Evolutionary conservation across 2,329 filamentous ascomycete species (phyloP), one percentile per base, ranked within the genome.

Genomic region (Diaporthe sp.): DNA sequence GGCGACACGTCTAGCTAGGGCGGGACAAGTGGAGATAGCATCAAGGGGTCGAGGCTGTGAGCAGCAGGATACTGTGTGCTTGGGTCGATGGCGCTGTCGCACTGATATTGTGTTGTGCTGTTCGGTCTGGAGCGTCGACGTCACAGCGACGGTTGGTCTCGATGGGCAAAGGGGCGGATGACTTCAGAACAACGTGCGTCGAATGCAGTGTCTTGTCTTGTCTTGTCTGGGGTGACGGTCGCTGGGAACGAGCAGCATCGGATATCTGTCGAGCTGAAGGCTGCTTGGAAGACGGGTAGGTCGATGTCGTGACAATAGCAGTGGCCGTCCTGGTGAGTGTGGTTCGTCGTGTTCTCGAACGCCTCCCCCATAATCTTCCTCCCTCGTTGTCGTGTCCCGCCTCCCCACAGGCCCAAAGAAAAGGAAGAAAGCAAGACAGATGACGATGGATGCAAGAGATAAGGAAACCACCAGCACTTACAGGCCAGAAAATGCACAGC

Each of bases 141-240:
- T 70, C 65, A 70, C 65, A 13, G 15, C 47, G 47, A 39, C 8
- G 22, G 22, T 20, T 12, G 31, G 31, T 68, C 65, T 68, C 31
- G 31, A 53, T 53, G 44, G 31, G 49, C 63, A 25, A 51, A 44
- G 63, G 61, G 37, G 8, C 31, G 2, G 31, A 68, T 68, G 65
- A 25, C 65, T 68, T 53, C 47, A 68, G 63, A 51, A 34, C 44
- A 15, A 34, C 47, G 63, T 68, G 63, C 47, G 28, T 68, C 34
- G 31, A 39, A 34, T 7, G 44, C 63, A 53, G 31, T 53, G 47
- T 51, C 49, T 55, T 34, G 25, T 31, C 28, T n/a, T 42, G 49
- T 55, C 65, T 70, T 39, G 31, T 55, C 65, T 70, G 28, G 31
- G 49, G 17, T 1, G 9, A 55, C 9, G 25, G 49, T 39, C 49